These are phyloP conservation scores for Scheffersomyces cryptocercus DNA, from an alignment of 1,139 yeast genomes.

Conservation along the genomic window DNA sequence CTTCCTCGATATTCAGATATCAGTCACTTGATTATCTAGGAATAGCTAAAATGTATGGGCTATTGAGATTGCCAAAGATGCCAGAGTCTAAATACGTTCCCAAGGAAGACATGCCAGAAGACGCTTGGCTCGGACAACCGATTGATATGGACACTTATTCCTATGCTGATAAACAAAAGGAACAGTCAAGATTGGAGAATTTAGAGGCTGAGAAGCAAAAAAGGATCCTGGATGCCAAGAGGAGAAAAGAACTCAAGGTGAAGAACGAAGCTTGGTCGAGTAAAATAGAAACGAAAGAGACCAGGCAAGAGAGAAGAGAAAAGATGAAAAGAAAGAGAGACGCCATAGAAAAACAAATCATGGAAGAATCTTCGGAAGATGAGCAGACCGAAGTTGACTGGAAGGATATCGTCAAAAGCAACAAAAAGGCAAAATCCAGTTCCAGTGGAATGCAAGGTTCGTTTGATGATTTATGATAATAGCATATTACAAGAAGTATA, in stretches of 20 bases:
- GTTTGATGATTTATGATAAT: slow-evolving; percentile 67
- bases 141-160: slow-evolving; percentile 66
- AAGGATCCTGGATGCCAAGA: slow-evolving; percentile 49
- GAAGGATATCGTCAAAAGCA: slow-evolving; percentile 76
- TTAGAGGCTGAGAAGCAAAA: slow-evolving; percentile 47
- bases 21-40: slow-evolving; percentile 70
- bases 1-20: slow-evolving; percentile 83
- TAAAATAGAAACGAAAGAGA: slow-evolving; percentile 63
- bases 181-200: slow-evolving; percentile 59
- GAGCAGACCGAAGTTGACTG: slow-evolving; percentile 72
- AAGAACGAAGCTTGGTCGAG: slow-evolving; percentile 82
- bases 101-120: slow-evolving; percentile 49
- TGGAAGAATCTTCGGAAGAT: slow-evolving; percentile 49
- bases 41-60: slow-evolving; percentile 74
- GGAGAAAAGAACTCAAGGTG: slow-evolving; percentile 46
- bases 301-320: slow-evolving; percentile 61
- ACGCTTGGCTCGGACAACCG: slow-evolving; percentile 71
- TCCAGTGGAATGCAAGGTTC: slow-evolving; percentile 50
- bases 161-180: slow-evolving; percentile 67
- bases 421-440: slow-evolving; percentile 54
- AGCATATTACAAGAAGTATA: background rate
- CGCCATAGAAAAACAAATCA: slow-evolving; percentile 57
- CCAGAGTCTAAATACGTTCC: slow-evolving; percentile 73
- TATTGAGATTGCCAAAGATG: slow-evolving; percentile 87
- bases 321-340: slow-evolving; percentile 65